Percentiles rank a stretch among this genome's conserved stretches.
These are phyloP conservation scores for Cladorrhinum sp. DNA, from an alignment of 2,329 filamentous ascomycete species.

Conservation along the genomic window DNA sequence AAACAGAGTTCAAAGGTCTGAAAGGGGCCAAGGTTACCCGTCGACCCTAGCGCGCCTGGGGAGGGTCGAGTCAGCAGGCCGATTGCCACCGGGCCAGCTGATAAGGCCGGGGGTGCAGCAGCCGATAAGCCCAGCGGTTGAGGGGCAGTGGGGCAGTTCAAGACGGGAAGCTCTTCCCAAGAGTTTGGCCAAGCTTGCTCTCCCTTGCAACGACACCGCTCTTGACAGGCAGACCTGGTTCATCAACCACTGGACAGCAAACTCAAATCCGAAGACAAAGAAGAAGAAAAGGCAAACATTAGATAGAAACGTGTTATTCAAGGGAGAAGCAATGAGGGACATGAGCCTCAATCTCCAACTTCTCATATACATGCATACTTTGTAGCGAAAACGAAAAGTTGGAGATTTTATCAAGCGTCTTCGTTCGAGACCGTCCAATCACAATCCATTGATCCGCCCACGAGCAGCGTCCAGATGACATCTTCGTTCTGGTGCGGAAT, in stretches of 20 bases:
- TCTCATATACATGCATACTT: neutral
- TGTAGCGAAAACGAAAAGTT: neutral
- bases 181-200: neutral
- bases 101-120: neutral
- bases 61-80: neutral
- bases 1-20: neutral
- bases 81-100: neutral
- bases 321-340: neutral
- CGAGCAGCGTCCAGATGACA: constrained; percentile 17
- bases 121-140: constrained; percentile 5
- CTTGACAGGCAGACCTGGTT: neutral
- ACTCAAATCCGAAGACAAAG: neutral
- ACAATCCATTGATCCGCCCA: constrained; percentile 24
- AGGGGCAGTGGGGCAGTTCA: constrained; percentile 6
- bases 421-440: constrained; percentile 14
- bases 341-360: neutral
- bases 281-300: neutral
- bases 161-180: neutral
- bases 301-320: no score
- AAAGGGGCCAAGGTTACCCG: neutral
- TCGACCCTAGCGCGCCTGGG: neutral
- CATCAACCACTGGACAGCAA: neutral
- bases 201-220: neutral
- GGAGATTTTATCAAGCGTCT: neutral
- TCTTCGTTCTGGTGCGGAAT: neutral